These are phyloP conservation scores for Arthrobotrys musiformis DNA, from an alignment of 2,329 filamentous ascomycete genomes.

Conservation along the genomic window DNA sequence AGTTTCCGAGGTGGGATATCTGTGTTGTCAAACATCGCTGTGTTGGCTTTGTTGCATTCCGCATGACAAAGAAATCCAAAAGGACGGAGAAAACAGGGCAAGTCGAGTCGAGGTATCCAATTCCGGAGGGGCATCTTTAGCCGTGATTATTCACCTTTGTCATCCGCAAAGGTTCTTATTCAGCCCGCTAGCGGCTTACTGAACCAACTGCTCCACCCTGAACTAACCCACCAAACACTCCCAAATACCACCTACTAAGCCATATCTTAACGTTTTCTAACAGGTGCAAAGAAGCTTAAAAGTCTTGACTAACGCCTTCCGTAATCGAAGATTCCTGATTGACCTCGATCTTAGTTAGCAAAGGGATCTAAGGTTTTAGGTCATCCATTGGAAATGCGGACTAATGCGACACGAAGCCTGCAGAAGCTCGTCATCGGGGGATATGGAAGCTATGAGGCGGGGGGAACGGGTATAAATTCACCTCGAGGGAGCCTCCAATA, in stretches of 20 bases:
- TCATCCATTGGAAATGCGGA: conserved; percentile 54
- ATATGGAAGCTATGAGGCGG: background rate
- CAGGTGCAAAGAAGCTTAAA: conserved; percentile 24
- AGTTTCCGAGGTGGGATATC: no score
- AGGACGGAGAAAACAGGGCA: background rate
- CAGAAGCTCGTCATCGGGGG: conserved; percentile 29
- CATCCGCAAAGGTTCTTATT: conserved; percentile 24
- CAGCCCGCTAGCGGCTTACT: conserved; percentile 37
- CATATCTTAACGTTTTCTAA: no score
- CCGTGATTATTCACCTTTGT: conserved; percentile 42
- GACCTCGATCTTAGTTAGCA: background rate
- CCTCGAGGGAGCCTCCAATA: conserved; percentile 34
- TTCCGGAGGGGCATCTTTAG: background rate
- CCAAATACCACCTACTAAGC: conserved; percentile 23
- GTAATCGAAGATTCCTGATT: conserved; percentile 46
- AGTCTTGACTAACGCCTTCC: conserved; percentile 33
- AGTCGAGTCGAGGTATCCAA: background rate
- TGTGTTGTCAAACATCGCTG: background rate
- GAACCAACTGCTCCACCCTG: conserved; percentile 18
- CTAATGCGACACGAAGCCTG: conserved; percentile 15
- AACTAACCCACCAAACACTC: conserved; percentile 10
- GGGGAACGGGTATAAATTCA: conserved; percentile 42
- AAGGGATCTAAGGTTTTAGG: conserved; percentile 11
- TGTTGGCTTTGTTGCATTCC: background rate
- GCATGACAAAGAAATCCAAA: no score